phyloP scores from a whole-genome alignment of 768 basidiomycete species.

The Steccherinum ochraceum region DNA sequence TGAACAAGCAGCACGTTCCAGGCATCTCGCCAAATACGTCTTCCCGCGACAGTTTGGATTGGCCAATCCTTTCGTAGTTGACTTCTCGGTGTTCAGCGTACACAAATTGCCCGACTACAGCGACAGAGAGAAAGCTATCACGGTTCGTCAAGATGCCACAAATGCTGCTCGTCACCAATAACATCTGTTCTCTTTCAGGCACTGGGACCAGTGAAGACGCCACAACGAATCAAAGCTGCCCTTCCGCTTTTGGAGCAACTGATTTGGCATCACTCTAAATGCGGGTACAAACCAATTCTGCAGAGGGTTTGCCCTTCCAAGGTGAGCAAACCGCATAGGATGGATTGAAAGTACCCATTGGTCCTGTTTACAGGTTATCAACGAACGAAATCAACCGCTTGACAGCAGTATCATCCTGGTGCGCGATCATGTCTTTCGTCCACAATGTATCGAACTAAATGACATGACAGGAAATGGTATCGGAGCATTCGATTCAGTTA shows the following conservation, averaged over 20 bases:
- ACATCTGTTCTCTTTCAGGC: too few species aligned
- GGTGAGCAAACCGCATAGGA: too few species aligned
- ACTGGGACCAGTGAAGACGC: constrained; percentile 56
- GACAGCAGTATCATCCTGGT: constrained; percentile 65
- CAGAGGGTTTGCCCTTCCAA: constrained; percentile 74
- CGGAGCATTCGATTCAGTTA: constrained; percentile 54
- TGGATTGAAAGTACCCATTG: constrained; percentile 2
- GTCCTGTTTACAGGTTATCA: constrained; percentile 29
- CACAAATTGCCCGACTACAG: constrained; percentile 43
- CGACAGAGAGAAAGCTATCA: constrained; percentile 65
- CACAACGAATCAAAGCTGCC: constrained; percentile 56
- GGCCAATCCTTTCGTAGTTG: constrained; percentile 45
- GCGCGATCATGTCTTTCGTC: constrained; percentile 6
- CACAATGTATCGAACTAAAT: too few species aligned
- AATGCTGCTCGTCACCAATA: too few species aligned
- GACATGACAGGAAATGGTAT: constrained; percentile 59
- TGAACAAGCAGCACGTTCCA: constrained; percentile 41
- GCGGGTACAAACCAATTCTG: constrained; percentile 60
- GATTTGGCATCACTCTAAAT: constrained; percentile 61
- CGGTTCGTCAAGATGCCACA: too few species aligned
- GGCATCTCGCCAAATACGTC: constrained; percentile 74
- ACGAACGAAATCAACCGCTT: constrained; percentile 33
- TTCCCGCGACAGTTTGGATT: constrained; percentile 79
- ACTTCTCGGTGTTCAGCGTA: constrained; percentile 18
- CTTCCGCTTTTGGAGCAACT: constrained; percentile 53